Conservation (phyloP, 345 rosid species). For the Isatis tinctoria region DNA sequence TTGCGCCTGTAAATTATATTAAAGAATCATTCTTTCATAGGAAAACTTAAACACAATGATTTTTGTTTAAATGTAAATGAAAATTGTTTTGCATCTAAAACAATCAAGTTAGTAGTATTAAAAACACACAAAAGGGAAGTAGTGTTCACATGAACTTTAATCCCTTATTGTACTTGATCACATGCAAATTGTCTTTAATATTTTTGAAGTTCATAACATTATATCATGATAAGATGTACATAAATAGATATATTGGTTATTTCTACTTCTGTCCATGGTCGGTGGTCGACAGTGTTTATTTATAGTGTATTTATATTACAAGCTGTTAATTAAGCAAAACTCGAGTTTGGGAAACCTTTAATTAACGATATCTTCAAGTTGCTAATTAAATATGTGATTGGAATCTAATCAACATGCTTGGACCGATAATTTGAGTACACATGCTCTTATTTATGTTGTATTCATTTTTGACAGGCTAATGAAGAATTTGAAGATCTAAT, state of each 20-base stretch:
- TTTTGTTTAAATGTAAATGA: not conserved
- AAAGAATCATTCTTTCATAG: not conserved
- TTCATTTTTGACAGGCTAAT: slow-evolving; percentile 42
- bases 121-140: slow-evolving; percentile 26
- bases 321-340: slow-evolving; percentile 20
- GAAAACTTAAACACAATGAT: not conserved
- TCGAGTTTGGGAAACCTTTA: slow-evolving; percentile 13
- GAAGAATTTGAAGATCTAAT: slow-evolving; percentile 61
- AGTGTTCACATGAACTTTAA: slow-evolving; percentile 61
- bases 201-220: slow-evolving; percentile 13
- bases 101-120: no score
- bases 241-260: slow-evolving; percentile 12
- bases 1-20: not conserved
- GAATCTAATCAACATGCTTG: slow-evolving; percentile 30
- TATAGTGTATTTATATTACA: slow-evolving; percentile 4
- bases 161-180: slow-evolving; percentile 42
- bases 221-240: slow-evolving; percentile 21
- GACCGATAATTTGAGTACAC: not conserved
- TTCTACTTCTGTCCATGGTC: slow-evolving; percentile 27
- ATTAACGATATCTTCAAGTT: slow-evolving; percentile 25
- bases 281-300: slow-evolving; percentile 28
- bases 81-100: not conserved
- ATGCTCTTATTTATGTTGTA: slow-evolving; percentile 7
- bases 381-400: slow-evolving; percentile 20
- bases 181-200: slow-evolving; percentile 45